These are phyloP conservation scores for Saposhnikovia divaricata DNA, from an alignment of 129 eudicot genomes.

Conservation along the genomic window DNA sequence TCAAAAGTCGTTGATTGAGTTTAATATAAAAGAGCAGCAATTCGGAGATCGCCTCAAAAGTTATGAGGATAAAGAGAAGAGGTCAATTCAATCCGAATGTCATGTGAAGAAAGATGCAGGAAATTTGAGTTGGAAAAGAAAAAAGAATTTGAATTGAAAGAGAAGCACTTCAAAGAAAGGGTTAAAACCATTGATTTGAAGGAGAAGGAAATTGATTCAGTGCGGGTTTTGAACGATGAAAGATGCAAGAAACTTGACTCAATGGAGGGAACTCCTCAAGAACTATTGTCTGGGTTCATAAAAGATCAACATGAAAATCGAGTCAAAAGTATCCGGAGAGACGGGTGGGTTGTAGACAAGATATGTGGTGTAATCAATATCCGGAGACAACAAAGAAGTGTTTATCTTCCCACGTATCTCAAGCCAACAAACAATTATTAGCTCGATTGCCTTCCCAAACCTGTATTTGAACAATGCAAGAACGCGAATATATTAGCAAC, in stretches of 20 bases:
- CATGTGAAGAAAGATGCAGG: neutral
- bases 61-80: conserved; percentile 11
- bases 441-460: no score
- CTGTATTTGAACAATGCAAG: no score
- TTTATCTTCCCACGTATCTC: no score
- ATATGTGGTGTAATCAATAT: no score
- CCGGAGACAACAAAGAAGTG: no score
- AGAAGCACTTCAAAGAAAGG: neutral
- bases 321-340: neutral
- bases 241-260: neutral
- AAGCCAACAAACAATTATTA: no score
- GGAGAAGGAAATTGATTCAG: neutral
- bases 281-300: neutral
- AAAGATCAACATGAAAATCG: neutral
- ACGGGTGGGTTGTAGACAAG: no score
- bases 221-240: neutral
- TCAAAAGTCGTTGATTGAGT: neutral
- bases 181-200: neutral
- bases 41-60: neutral
- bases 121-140: conserved; percentile 1
- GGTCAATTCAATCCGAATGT: neutral
- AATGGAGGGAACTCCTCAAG: neutral
- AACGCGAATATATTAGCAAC: no score
- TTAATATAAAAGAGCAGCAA: neutral
- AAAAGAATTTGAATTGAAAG: neutral